A percentile compares a stretch with the other conserved stretches of the same genome.
Conservation (phyloP, 805 yeast genomes). For the Nakazawaea populi region DNA sequence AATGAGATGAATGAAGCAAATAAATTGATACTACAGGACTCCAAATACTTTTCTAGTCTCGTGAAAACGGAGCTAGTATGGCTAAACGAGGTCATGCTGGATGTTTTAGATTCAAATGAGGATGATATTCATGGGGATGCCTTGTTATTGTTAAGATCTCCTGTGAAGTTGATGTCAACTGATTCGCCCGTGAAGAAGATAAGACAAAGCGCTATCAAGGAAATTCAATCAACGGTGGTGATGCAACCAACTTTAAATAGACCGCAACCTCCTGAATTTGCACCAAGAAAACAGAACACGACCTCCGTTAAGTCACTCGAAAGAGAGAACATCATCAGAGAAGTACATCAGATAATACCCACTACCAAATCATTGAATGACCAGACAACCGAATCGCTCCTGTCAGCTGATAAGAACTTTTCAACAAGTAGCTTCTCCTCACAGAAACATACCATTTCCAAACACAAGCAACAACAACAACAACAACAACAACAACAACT, state of each 20-base stretch:
- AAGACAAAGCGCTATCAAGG: conserved; percentile 15
- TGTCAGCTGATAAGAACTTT: not conserved
- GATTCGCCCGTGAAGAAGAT: conserved; percentile 21
- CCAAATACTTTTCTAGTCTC: conserved; percentile 33
- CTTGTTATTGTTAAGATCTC: conserved; percentile 5
- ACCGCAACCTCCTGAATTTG: conserved; percentile 17
- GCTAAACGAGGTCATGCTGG: conserved; percentile 35
- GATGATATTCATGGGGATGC: conserved; percentile 18
- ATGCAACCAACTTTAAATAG: not conserved
- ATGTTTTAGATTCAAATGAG: conserved; percentile 18
- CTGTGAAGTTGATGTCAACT: conserved; percentile 17
- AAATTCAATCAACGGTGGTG: not conserved
- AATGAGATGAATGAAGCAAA: conserved; percentile 34
- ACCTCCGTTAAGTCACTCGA: not conserved
- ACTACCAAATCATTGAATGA: not conserved
- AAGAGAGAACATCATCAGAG: not conserved
- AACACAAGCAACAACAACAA: not conserved
- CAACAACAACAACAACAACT: not conserved
- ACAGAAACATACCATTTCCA: no score
- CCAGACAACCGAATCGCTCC: not conserved
- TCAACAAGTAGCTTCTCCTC: not conserved
- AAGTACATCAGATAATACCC: conserved; percentile 5
- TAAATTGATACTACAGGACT: conserved; percentile 29
- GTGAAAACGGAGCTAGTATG: conserved; percentile 33
- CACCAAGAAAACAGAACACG: conserved; percentile 10